phyloP scores from a whole-genome alignment of 2,329 filamentous ascomycete genomes.

The Ramularia collo-cygni region DNA sequence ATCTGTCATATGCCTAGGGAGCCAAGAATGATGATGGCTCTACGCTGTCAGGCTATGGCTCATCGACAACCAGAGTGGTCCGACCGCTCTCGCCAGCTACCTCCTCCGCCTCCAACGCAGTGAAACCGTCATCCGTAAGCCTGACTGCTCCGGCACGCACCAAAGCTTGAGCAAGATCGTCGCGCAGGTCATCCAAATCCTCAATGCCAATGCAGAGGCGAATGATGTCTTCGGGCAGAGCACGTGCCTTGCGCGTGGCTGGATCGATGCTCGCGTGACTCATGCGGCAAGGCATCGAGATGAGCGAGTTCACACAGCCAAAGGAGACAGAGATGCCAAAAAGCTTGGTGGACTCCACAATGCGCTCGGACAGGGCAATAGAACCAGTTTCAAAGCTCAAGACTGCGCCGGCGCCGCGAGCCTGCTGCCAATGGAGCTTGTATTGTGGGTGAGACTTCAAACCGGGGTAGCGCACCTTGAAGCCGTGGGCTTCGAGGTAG shows the following conservation, averaged over 20 bases:
- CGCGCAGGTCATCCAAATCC: slow-evolving; percentile 82
- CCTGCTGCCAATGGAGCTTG: slow-evolving; percentile 91
- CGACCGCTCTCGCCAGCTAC: slow-evolving; percentile 23
- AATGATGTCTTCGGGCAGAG: slow-evolving; percentile 96
- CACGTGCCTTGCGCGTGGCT: slow-evolving; percentile 79
- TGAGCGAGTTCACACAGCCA: slow-evolving; percentile 95
- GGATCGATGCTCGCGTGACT: slow-evolving; percentile 97
- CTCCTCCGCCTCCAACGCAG: slow-evolving; percentile 44
- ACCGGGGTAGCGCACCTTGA: slow-evolving; percentile 91
- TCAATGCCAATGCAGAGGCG: slow-evolving; percentile 94
- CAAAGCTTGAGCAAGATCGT: slow-evolving; percentile 83
- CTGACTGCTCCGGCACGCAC: slow-evolving; percentile 91
- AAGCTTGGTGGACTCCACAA: slow-evolving; percentile 84
- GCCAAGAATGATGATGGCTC: no score
- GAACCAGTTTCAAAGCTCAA: slow-evolving; percentile 95
- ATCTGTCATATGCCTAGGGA: no score
- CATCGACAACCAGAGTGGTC: slow-evolving; percentile 32
- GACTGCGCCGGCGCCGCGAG: slow-evolving; percentile 87
- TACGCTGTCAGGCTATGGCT: slow-evolving; percentile 20
- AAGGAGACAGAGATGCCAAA: slow-evolving; percentile 98
- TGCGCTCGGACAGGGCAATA: slow-evolving; percentile 72
- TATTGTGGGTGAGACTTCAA: slow-evolving; percentile 94
- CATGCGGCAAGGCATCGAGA: slow-evolving; percentile 99
- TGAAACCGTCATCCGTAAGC: slow-evolving; percentile 75
- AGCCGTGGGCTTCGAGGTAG: slow-evolving; percentile 85